Percentiles rank a stretch among this genome's conserved stretches.
Conservation (phyloP, 257 asterid genomes). For the Paulownia fortunei region DNA sequence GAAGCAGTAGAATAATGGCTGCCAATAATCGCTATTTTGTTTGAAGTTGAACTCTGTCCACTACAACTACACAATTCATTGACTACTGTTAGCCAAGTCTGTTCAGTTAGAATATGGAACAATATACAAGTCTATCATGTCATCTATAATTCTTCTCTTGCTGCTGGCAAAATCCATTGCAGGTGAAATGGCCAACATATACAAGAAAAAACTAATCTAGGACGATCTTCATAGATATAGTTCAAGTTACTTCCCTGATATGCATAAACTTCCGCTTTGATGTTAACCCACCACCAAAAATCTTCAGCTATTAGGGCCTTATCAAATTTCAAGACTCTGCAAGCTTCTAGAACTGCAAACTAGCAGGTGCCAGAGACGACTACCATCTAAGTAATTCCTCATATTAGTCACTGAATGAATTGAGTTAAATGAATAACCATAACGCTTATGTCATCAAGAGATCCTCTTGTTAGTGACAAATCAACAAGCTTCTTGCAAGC, state of each 20-base stretch:
- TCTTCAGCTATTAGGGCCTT: neutral
- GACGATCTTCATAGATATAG: neutral
- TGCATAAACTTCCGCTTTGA: conserved; percentile 8
- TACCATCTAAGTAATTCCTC: neutral
- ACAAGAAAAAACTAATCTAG: conserved; percentile 21
- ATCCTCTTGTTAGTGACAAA: conserved; percentile 69
- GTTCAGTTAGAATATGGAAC: conserved; percentile 22
- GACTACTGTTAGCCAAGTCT: conserved; percentile 10
- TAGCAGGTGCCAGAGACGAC: neutral
- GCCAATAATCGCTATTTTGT: neutral
- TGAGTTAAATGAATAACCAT: conserved; percentile 65
- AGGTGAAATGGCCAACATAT: conserved; percentile 30
- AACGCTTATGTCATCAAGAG: conserved; percentile 67
- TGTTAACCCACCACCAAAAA: neutral
- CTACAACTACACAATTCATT: conserved; percentile 12
- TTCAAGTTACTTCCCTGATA: neutral
- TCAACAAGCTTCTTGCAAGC: conserved; percentile 82
- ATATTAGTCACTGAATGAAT: conserved; percentile 36
- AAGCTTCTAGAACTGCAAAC: neutral
- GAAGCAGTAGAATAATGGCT: neutral
- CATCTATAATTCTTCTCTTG: conserved; percentile 16
- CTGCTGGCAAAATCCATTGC: conserved; percentile 33
- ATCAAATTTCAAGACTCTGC: neutral
- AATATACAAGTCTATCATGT: conserved; percentile 22
- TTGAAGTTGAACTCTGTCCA: neutral